Conservation (phyloP, 192 early-diverging fungal genomes). For the Entomortierella parvispora region DNA sequence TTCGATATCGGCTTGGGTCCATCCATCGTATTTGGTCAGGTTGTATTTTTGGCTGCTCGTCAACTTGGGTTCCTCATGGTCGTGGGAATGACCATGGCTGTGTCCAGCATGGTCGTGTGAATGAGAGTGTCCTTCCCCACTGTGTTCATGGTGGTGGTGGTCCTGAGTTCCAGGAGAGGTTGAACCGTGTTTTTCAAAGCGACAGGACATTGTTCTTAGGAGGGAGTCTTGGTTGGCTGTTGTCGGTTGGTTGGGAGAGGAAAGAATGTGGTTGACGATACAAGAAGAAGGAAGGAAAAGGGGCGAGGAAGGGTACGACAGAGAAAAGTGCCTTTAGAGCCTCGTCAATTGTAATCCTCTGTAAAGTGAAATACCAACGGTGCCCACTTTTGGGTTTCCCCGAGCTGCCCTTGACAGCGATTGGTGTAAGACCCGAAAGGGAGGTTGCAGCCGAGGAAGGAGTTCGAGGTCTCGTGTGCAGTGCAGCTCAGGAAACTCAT, state of each 20-base stretch:
- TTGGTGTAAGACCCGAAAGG: too few relatives aligned
- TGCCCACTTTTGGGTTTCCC: too few relatives aligned
- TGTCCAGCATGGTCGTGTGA: conserved; percentile 71
- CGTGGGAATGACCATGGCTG: conserved; percentile 68
- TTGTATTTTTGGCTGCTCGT: conserved; percentile 48
- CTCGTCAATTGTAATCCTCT: too few relatives aligned
- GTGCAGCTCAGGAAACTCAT: too few relatives aligned
- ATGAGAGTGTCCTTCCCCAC: conserved; percentile 47
- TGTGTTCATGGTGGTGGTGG: conserved; percentile 60
- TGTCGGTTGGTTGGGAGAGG: neutral
- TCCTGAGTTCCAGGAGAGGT: conserved; percentile 35
- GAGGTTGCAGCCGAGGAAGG: too few relatives aligned
- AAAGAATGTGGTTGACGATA: neutral
- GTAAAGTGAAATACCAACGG: too few relatives aligned
- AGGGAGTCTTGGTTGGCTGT: neutral
- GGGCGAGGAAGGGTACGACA: neutral
- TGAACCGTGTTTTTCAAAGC: conserved; percentile 61
- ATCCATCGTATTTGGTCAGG: conserved; percentile 43
- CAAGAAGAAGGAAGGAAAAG: neutral
- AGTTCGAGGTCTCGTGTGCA: too few relatives aligned
- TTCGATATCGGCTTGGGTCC: conserved; percentile 59
- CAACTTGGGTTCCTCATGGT: conserved; percentile 68
- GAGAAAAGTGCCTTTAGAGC: too few relatives aligned
- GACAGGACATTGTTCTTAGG: conserved; percentile 49
- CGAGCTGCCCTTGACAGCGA: too few relatives aligned